Conservation (phyloP, 2,329 filamentous ascomycete genomes). For the Paraphaeosphaeria minitans region DNA sequence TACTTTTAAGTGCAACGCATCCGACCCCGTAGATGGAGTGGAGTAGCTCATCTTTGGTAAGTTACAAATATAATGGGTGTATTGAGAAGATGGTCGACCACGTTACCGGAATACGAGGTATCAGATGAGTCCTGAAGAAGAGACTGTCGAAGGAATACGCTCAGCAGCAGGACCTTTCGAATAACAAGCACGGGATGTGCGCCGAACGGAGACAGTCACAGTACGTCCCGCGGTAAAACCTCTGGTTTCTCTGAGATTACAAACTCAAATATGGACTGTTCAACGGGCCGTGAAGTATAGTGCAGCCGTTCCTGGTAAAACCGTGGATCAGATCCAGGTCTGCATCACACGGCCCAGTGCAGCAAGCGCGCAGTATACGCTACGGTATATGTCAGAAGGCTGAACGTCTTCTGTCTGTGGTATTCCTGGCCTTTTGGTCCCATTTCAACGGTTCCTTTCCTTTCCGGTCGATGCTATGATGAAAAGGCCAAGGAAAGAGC, state of each 20-base stretch:
- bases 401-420: too few species aligned
- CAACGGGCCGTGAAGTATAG: background rate
- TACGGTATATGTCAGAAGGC: background rate
- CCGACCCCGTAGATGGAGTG: constrained; percentile 47
- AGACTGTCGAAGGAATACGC: constrained; percentile 31
- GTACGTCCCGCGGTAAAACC: constrained; percentile 36
- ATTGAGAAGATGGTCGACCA: constrained; percentile 35
- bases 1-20: constrained; percentile 48
- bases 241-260: constrained; percentile 13
- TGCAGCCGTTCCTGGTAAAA: constrained; percentile 29
- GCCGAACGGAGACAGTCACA: constrained; percentile 26
- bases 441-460: background rate
- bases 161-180: constrained; percentile 37
- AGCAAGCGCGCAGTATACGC: background rate
- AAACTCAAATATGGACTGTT: constrained; percentile 25
- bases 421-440: too few species aligned
- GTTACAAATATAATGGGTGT: constrained; percentile 39
- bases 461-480: background rate
- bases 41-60: constrained; percentile 46
- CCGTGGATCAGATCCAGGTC: constrained; percentile 38
- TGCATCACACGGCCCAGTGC: background rate
- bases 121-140: constrained; percentile 24
- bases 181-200: constrained; percentile 38
- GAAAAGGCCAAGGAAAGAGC: background rate
- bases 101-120: constrained; percentile 17